Percentiles rank a stretch among this genome's conserved stretches.
phyloP scores from a whole-genome alignment of 2,329 filamentous ascomycete genomes.

The Trichoderma sp. region DNA sequence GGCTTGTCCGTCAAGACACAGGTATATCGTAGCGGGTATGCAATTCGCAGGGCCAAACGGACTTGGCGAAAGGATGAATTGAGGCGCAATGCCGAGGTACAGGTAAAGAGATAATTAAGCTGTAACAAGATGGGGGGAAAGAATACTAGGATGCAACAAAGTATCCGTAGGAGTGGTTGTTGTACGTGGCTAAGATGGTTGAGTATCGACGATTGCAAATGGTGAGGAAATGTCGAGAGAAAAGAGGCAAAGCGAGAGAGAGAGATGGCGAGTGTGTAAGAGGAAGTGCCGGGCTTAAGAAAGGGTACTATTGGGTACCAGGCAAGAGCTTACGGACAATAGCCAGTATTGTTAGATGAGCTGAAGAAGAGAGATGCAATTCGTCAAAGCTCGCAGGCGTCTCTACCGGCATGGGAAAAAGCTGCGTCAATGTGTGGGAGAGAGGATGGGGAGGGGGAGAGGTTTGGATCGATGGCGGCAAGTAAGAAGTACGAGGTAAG shows the following conservation, averaged over 20 bases:
- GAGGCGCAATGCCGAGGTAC: conserved; percentile 17
- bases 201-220: neutral
- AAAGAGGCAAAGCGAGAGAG: neutral
- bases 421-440: conserved; percentile 26
- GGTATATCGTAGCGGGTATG: conserved; percentile 8
- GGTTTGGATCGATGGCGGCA: conserved; percentile 19
- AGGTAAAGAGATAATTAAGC: neutral
- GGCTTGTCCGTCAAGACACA: conserved; percentile 11
- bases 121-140: neutral
- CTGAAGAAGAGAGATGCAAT: neutral
- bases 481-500: conserved; percentile 7
- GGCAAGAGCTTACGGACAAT: neutral
- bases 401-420: conserved; percentile 3
- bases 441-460: conserved; percentile 22
- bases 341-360: neutral
- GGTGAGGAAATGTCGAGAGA: neutral
- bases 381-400: conserved; percentile 8
- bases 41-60: conserved; percentile 14
- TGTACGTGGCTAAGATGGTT: conserved; percentile 1
- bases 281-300: neutral
- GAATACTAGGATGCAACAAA: neutral
- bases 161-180: neutral
- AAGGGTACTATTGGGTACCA: neutral
- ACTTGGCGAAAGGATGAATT: conserved; percentile 8
- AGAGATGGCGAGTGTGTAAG: neutral